phyloP scores from a whole-genome alignment of 805 yeast species.

The Candida tallmaniae region DNA sequence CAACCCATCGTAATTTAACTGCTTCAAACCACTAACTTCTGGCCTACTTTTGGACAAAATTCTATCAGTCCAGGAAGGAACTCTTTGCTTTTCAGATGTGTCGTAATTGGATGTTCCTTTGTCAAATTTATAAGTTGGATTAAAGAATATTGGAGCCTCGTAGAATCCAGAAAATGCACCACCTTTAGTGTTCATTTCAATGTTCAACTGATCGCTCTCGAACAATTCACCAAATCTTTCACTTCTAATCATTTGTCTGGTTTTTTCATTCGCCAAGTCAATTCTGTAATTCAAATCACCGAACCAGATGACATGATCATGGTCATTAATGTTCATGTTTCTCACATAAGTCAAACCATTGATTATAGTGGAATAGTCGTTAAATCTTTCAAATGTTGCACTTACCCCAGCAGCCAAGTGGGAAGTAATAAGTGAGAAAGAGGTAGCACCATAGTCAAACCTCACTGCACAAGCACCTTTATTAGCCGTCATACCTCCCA shows the following conservation, averaged over 20 bases:
- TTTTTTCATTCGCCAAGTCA: conserved; percentile 65
- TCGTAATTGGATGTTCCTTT: conserved; percentile 79
- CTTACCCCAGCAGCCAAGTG: conserved; percentile 91
- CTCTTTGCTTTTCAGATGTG: conserved; percentile 84
- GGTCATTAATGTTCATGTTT: conserved; percentile 66
- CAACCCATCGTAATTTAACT: conserved; percentile 64
- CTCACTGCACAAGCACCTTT: conserved; percentile 95
- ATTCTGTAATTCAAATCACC: conserved; percentile 94
- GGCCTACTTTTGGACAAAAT: conserved; percentile 57
- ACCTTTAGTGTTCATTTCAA: conserved; percentile 60
- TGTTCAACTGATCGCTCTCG: conserved; percentile 71
- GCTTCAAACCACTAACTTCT: conserved; percentile 35
- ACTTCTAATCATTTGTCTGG: conserved; percentile 48
- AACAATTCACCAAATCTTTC: conserved; percentile 49
- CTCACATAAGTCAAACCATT: conserved; percentile 77
- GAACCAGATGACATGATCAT: conserved; percentile 84
- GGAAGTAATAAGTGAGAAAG: conserved; percentile 80
- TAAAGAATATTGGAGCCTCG: conserved; percentile 72
- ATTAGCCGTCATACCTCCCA: conserved; percentile 96
- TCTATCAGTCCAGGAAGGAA: conserved; percentile 97
- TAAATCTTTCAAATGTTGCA: conserved; percentile 79
- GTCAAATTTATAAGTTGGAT: conserved; percentile 92
- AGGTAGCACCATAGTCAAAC: conserved; percentile 73
- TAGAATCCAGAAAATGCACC: conserved; percentile 70
- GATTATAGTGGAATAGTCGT: conserved; percentile 72